Evolutionary conservation across 106 monocot species (phyloP), one percentile per base, ranked within the genome.

Genomic region (Acorus gramineus): DNA sequence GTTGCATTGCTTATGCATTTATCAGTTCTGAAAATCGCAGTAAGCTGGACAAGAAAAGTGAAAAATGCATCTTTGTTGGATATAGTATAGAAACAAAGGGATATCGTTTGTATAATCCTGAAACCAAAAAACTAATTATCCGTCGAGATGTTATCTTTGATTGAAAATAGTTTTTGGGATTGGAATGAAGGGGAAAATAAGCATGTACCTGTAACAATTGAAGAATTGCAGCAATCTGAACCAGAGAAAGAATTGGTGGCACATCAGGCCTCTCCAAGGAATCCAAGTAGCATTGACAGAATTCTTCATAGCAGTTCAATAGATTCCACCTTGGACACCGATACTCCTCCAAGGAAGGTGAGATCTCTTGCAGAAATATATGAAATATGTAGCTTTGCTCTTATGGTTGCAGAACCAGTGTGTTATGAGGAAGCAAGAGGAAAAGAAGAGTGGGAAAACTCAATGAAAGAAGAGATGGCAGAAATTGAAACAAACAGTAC

Each of bases 11-110:
- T 42, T 66, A 66, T 55, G 52, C 51, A 46, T 45, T 66, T 3
- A 54, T 66, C 45, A 2, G 44, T 66, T 43, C 43, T 60, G 4
- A 4, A 4, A 43, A 11, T 28, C 5, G 55, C 7, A 43, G 44
- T 2, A 66, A 66, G 12, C 7, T 55, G 14, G 66, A 66, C 55
- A 42, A 66, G 13, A 66, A 66, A 66, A n/a, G 60, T 10, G 42
- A 53, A 10, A 66, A 66, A 11, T 66, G 44, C 3, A 66, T 54
- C 7, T 66, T 53, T 66, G 53, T 53, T 53, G 52, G 51, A 6
- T 66, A 66, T 45, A 55, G 14, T 54, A 44, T 2, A 55, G 66
- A 66, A 43, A 60, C 28, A 44, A 66, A 66, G 8, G 66, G 53
- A 2, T 55, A 53, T 54, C 43, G 42, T 3, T 55, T 55, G 44